A percentile compares a stretch with the other conserved stretches of the same genome.
phyloP scores from a whole-genome alignment of 2,329 filamentous ascomycete genomes.

The Trichoderma asperellum region DNA sequence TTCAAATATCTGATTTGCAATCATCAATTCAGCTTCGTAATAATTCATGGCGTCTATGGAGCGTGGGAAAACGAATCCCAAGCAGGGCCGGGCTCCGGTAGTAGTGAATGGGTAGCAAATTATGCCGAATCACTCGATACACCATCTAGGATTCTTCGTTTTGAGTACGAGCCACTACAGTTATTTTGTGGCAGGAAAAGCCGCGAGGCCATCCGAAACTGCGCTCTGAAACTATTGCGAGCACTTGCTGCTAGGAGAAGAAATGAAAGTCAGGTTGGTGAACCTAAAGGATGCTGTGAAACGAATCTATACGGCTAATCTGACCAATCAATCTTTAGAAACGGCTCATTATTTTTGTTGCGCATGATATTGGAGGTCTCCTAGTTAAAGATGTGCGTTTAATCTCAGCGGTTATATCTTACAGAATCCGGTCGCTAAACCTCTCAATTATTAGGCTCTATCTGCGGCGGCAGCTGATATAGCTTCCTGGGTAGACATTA shows the following conservation, averaged over 20 bases:
- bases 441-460: neutral
- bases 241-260: constrained; percentile 10
- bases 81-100: constrained; percentile 23
- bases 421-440: neutral
- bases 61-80: neutral
- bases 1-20: neutral
- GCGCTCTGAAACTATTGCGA: constrained; percentile 20
- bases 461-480: constrained; percentile 16
- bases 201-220: constrained; percentile 22
- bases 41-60: constrained; percentile 26
- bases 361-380: constrained; percentile 28
- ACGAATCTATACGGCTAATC: neutral
- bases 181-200: constrained; percentile 27
- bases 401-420: neutral
- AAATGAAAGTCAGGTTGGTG: constrained; percentile 15
- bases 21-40: constrained; percentile 11
- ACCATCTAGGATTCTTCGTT: constrained; percentile 2
- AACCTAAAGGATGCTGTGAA: neutral
- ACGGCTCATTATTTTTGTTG: constrained; percentile 23
- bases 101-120: constrained; percentile 11
- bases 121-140: neutral
- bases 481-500: constrained; percentile 19
- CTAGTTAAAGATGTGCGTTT: constrained; percentile 28
- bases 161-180: constrained; percentile 24
- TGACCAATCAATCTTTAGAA: neutral